Conservation (phyloP, 2,329 filamentous ascomycete genomes). For the Beauveria medogensis region DNA sequence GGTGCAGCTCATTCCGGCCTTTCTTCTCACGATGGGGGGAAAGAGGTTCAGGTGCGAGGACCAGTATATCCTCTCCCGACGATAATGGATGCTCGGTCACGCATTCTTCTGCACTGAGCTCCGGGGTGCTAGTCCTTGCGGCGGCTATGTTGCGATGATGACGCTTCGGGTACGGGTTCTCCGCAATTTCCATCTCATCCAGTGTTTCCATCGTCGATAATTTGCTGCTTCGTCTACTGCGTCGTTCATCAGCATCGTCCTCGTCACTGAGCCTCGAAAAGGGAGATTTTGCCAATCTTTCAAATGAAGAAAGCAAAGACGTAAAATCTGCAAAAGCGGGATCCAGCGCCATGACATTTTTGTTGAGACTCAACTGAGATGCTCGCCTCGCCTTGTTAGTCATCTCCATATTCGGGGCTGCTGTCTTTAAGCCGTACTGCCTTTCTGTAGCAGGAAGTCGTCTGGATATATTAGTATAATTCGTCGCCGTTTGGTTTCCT, state of each 20-base stretch:
- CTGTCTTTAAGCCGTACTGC: not conserved
- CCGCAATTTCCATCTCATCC: not conserved
- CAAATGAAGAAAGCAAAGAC: constrained; percentile 22
- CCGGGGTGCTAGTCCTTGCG: not conserved
- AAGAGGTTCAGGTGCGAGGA: constrained; percentile 40
- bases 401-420: not conserved
- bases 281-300: constrained; percentile 19
- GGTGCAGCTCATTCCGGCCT: constrained; percentile 37
- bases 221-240: constrained; percentile 3
- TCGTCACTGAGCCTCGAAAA: constrained; percentile 16
- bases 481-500: constrained; percentile 3
- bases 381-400: not conserved
- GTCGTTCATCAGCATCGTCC: constrained; percentile 9
- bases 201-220: constrained; percentile 8
- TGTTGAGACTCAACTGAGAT: constrained; percentile 12
- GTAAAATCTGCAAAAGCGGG: constrained; percentile 21
- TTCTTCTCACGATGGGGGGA: constrained; percentile 37
- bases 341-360: constrained; percentile 15
- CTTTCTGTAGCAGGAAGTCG: constrained; percentile 4
- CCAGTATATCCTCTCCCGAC: constrained; percentile 18
- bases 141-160: constrained; percentile 9
- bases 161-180: constrained; percentile 3
- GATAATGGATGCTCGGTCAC: constrained; percentile 6
- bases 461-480: not conserved
- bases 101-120: not conserved